A percentile compares a stretch with the other conserved stretches of the same genome.
phyloP scores from a whole-genome alignment of 208 protist genomes.

The Crithidia bombi region DNA sequence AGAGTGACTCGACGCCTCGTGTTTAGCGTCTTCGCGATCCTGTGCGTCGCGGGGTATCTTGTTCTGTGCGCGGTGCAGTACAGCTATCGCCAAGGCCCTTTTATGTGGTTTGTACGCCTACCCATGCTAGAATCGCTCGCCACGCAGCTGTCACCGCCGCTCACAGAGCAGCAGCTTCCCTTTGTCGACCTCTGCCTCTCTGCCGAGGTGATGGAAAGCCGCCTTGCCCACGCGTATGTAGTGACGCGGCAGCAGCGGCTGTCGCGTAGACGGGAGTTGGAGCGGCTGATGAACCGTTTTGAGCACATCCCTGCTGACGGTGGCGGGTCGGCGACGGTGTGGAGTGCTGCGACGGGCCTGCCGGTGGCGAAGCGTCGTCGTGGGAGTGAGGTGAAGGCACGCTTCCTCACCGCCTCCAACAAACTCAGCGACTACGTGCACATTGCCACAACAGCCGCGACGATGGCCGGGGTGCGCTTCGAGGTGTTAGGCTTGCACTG shows the following conservation, averaged over 20 bases:
- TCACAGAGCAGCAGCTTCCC: neutral
- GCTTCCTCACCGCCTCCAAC: conserved; percentile 11
- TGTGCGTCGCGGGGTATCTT: neutral
- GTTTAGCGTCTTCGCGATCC: neutral
- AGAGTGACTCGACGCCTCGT: neutral
- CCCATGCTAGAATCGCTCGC: neutral
- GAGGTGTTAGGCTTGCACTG: conserved; percentile 12
- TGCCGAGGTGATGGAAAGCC: conserved; percentile 9
- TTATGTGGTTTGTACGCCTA: neutral
- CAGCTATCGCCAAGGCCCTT: neutral
- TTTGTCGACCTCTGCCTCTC: conserved; percentile 8
- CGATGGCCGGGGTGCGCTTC: conserved; percentile 16
- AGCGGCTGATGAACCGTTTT: conserved; percentile 9
- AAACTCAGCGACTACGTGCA: conserved; percentile 18
- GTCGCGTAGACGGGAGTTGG: neutral
- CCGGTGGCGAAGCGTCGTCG: neutral
- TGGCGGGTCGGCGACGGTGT: neutral
- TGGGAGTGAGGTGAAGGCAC: neutral
- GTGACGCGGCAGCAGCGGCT: no score
- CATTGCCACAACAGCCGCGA: conserved; percentile 17
- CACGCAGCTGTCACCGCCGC: conserved; percentile 12
- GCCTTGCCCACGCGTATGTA: no score
- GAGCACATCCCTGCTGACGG: conserved; percentile 17
- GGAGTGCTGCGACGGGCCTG: conserved; percentile 16
- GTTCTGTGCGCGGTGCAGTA: neutral